These are phyloP conservation scores for Reutealis trisperma DNA, from an alignment of 345 rosid species.

Conservation along the genomic window DNA sequence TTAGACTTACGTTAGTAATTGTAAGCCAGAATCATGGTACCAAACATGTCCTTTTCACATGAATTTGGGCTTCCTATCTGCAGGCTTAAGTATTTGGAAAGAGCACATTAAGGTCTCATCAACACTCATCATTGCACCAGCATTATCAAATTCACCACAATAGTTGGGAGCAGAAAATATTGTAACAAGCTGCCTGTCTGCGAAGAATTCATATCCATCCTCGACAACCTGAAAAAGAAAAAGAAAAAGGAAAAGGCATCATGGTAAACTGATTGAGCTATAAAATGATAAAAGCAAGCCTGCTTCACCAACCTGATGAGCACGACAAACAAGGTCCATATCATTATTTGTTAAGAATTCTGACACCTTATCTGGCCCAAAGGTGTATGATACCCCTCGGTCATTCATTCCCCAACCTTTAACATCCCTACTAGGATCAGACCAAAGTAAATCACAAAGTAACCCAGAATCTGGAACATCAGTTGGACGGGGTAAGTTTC, in stretches of 20 bases:
- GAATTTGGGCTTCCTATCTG: conserved; percentile 53
- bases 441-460: conserved; percentile 93
- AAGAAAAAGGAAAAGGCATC: not conserved
- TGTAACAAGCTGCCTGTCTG: conserved; percentile 82
- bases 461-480: conserved; percentile 89
- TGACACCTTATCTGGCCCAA: conserved; percentile 75
- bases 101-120: conserved; percentile 92
- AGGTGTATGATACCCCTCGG: conserved; percentile 87
- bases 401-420: conserved; percentile 94
- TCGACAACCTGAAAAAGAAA: conserved; percentile 66
- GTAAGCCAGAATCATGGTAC: conserved; percentile 12
- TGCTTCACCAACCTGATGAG: conserved; percentile 67
- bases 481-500: conserved; percentile 68
- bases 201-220: conserved; percentile 93
- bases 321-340: conserved; percentile 94
- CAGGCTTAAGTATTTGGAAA: conserved; percentile 84
- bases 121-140: conserved; percentile 96
- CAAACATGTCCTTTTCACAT: conserved; percentile 33
- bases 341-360: conserved; percentile 72
- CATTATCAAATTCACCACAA: conserved; percentile 91
- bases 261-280: not conserved
- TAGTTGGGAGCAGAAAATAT: conserved; percentile 94
- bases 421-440: conserved; percentile 80
- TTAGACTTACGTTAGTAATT: conserved; percentile 30
- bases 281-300: not conserved